Conservation (phyloP, 2,329 filamentous ascomycete genomes). For the Rhinocladiella mackenziei region DNA sequence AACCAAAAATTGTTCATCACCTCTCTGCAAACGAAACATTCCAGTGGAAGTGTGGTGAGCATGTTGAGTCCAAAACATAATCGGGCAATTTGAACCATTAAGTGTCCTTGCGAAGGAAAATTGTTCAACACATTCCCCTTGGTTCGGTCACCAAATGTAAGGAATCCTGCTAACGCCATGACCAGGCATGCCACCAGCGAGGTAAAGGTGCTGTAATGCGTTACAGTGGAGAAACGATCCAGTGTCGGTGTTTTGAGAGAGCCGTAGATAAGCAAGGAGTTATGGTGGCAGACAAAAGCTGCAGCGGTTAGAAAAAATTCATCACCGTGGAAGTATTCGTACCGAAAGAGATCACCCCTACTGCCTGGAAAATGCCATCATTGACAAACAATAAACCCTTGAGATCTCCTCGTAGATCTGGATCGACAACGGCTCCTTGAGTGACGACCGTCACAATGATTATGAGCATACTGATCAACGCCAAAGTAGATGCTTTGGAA, state of each 20-base stretch:
- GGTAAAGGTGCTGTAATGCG: constrained; percentile 85
- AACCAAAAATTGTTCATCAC: constrained; percentile 88
- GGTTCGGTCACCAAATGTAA: constrained; percentile 88
- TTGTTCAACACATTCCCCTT: constrained; percentile 97
- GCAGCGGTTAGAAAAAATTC: constrained; percentile 4
- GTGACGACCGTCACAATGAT: constrained; percentile 85
- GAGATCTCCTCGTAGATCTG: constrained; percentile 68
- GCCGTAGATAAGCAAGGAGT: constrained; percentile 94
- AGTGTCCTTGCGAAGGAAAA: constrained; percentile 75
- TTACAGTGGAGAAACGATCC: constrained; percentile 88
- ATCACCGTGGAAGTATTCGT: constrained; percentile 32
- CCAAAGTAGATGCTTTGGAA: constrained; percentile 91
- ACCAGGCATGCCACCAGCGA: constrained; percentile 87
- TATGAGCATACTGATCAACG: constrained; percentile 85
- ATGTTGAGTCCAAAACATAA: constrained; percentile 98
- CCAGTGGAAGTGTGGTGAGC: constrained; percentile 92
- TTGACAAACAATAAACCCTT: constrained; percentile 72
- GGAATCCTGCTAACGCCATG: constrained; percentile 84
- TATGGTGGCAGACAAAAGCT: constrained; percentile 79
- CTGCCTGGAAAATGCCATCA: constrained; percentile 84
- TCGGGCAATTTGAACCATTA: constrained; percentile 89
- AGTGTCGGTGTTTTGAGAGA: constrained; percentile 91
- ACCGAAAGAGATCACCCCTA: constrained; percentile 98
- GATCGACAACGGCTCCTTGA: constrained; percentile 71
- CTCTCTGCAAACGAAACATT: constrained; percentile 95